A percentile compares a stretch with the other conserved stretches of the same genome.
Conservation (phyloP, 768 basidiomycete species). For the Auricularia sp. region DNA sequence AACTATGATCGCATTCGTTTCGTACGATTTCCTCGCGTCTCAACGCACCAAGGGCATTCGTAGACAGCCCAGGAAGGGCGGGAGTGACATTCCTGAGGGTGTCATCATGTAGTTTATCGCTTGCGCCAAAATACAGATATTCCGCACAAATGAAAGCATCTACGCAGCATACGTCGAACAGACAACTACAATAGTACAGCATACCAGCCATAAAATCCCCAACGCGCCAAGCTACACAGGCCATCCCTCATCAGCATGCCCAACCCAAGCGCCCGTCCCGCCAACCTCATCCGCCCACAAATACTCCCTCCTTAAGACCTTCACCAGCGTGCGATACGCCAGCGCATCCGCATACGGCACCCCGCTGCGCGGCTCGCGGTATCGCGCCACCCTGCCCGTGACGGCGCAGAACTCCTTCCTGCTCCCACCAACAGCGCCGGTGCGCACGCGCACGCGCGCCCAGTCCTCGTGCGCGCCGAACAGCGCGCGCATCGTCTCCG, state of each 20-base stretch:
- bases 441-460: constrained; percentile 59
- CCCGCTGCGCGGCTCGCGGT: constrained; percentile 69
- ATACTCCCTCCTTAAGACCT: constrained; percentile 55
- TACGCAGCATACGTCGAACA: no score
- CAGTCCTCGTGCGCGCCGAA: constrained; percentile 81
- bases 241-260: not conserved
- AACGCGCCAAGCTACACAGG: not conserved
- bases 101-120: no score
- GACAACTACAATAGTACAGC: no score
- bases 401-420: constrained; percentile 65
- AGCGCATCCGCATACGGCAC: constrained; percentile 65
- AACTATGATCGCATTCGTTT: no score
- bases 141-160: no score
- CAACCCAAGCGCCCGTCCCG: not conserved
- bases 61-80: no score
- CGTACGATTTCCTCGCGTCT: no score
- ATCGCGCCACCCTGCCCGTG: constrained; percentile 67
- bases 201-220: no score
- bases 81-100: no score
- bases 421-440: constrained; percentile 28
- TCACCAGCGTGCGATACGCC: constrained; percentile 56
- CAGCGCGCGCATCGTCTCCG: constrained; percentile 67
- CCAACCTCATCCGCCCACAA: constrained; percentile 36
- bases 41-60: no score
- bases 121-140: no score